These are phyloP conservation scores for Xanthoparmelia taractica DNA, from an alignment of 495 filamentous ascomycete genomes.

Conservation along the genomic window DNA sequence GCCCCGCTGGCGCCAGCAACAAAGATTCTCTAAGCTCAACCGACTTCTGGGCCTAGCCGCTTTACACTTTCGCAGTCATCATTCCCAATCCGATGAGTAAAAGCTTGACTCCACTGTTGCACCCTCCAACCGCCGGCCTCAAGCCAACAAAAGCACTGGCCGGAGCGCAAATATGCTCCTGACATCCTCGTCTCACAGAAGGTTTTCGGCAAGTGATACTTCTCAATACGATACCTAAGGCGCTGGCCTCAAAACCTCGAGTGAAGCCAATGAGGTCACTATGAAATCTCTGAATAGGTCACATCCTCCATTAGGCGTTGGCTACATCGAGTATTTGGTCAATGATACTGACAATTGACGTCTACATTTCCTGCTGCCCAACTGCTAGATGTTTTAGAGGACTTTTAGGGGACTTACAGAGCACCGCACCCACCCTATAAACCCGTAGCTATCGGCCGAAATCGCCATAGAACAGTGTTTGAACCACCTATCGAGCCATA, in stretches of 20 bases:
- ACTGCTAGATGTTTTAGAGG: conserved; percentile 24
- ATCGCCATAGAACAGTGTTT: conserved; percentile 18
- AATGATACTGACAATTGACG: conserved; percentile 27
- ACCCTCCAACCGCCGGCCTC: conserved; percentile 9
- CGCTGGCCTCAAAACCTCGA: conserved; percentile 25
- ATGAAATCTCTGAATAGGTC: conserved; percentile 25
- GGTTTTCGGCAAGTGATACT: conserved; percentile 26
- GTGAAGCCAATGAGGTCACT: conserved; percentile 25
- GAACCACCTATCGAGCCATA: conserved; percentile 30
- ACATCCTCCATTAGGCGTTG: conserved; percentile 27
- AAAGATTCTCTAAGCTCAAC: conserved; percentile 27
- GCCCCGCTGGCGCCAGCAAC: conserved; percentile 25
- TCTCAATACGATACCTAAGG: conserved; percentile 28
- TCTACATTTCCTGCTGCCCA: conserved; percentile 30
- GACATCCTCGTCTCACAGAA: conserved; percentile 30
- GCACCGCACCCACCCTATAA: conserved; percentile 5
- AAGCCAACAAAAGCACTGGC: conserved; percentile 27
- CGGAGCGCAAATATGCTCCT: conserved; percentile 21
- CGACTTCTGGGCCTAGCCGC: conserved; percentile 27
- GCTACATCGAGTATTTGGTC: conserved; percentile 23
- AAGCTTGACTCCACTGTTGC: no score
- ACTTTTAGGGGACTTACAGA: background rate
- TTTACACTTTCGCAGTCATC: conserved; percentile 8
- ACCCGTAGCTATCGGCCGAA: conserved; percentile 20
- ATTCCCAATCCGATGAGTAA: conserved; percentile 8